A percentile compares a stretch with the other conserved stretches of the same genome.
Conservation (phyloP, 768 basidiomycete species). For the Boletus subparvulus region DNA sequence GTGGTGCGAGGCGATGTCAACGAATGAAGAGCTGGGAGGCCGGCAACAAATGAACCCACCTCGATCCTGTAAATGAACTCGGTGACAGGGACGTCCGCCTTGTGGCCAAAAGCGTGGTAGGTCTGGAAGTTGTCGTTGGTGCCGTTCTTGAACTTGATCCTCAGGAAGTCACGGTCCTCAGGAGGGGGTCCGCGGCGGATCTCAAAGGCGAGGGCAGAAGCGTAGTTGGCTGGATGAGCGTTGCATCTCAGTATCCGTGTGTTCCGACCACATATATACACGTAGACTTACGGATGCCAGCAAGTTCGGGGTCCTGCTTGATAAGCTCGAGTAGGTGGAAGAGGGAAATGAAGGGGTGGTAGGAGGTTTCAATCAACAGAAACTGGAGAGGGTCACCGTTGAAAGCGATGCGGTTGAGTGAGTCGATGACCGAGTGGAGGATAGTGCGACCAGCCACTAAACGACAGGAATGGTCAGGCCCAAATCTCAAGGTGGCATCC, state of each 20-base stretch:
- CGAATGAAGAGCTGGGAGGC: not conserved
- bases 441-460: slow-evolving; percentile 82
- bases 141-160: slow-evolving; percentile 85
- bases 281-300: slow-evolving; percentile 59
- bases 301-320: slow-evolving; percentile 56
- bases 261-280: not conserved
- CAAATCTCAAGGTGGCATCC: not conserved
- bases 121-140: slow-evolving; percentile 61
- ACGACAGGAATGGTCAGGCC: slow-evolving; percentile 9
- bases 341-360: slow-evolving; percentile 89
- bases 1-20: not conserved
- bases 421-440: slow-evolving; percentile 65
- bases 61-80: slow-evolving; percentile 84
- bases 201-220: slow-evolving; percentile 75
- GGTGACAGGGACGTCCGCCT: slow-evolving; percentile 74
- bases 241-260: slow-evolving; percentile 10
- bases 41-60: slow-evolving; percentile 40
- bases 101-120: slow-evolving; percentile 72
- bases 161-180: slow-evolving; percentile 77
- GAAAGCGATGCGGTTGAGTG: slow-evolving; percentile 77
- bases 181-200: slow-evolving; percentile 73
- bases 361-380: slow-evolving; percentile 75
- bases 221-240: slow-evolving; percentile 58
- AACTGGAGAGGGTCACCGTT: slow-evolving; percentile 78
- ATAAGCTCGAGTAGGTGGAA: slow-evolving; percentile 73